phyloP scores from a whole-genome alignment of 495 filamentous ascomycete species.

The Aspergillus hancockii region DNA sequence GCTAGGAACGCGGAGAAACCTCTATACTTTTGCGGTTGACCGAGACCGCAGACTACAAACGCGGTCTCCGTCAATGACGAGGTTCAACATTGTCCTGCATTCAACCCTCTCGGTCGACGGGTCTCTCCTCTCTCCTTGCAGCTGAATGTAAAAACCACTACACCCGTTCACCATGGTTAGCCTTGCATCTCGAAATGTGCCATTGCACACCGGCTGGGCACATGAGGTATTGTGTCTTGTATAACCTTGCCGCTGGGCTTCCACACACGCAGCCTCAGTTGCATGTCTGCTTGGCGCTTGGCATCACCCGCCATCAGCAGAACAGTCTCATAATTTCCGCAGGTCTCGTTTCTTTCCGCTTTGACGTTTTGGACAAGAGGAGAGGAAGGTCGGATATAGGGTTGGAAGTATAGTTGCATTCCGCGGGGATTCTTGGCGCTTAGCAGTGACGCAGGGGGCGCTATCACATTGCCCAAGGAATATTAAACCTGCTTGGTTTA shows the following conservation, averaged over 20 bases:
- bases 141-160: neutral
- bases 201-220: neutral
- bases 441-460: slow-evolving; percentile 37
- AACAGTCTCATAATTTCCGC: slow-evolving; percentile 14
- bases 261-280: neutral
- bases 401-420: slow-evolving; percentile 4
- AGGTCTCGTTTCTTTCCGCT: neutral
- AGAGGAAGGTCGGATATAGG: neutral
- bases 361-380: neutral
- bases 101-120: neutral
- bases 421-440: slow-evolving; percentile 36
- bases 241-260: neutral
- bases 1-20: neutral
- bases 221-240: neutral
- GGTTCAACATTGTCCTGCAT: neutral
- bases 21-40: neutral
- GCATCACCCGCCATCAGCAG: slow-evolving; percentile 4
- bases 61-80: neutral
- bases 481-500: slow-evolving; percentile 1
- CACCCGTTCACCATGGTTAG: neutral
- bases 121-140: neutral
- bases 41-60: neutral
- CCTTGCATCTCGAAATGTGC: neutral
- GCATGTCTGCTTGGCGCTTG: slow-evolving; percentile 11
- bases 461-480: neutral